These are phyloP conservation scores for Lycium ferocissimum DNA, from an alignment of 257 asterid species.

Conservation along the genomic window DNA sequence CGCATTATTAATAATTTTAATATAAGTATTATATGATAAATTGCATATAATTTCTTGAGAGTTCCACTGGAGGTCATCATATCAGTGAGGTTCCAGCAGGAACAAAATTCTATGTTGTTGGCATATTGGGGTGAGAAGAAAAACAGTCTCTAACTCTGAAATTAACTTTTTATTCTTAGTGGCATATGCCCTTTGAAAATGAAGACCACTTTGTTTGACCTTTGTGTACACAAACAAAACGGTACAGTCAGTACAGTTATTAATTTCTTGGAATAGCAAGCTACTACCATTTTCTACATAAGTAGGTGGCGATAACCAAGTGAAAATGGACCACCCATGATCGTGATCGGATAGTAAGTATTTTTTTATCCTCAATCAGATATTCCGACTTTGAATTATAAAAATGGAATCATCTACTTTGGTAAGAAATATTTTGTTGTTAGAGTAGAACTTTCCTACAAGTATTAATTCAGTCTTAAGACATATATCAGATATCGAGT, in stretches of 20 bases:
- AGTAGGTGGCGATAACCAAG: not conserved
- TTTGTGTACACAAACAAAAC: not conserved
- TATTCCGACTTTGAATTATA: fast-evolving
- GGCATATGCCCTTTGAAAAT: constrained; percentile 10
- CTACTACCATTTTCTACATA: not conserved
- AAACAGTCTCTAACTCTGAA: constrained; percentile 3
- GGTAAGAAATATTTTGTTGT: not conserved
- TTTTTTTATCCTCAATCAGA: fast-evolving
- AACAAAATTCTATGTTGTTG: constrained; percentile 30
- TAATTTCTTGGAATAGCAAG: not conserved
- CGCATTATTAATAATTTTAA: not conserved
- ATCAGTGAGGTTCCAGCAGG: constrained; percentile 16
- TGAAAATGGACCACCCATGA: not conserved
- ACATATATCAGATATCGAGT: not conserved
- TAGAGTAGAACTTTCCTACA: fast-evolving
- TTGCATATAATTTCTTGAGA: constrained; percentile 7
- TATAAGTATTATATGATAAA: not conserved
- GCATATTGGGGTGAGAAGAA: constrained; percentile 26
- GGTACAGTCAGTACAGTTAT: constrained; percentile 4
- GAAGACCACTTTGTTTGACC: constrained; percentile 24
- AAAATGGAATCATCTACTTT: not conserved
- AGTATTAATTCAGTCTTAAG: not conserved
- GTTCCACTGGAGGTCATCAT: constrained; percentile 24
- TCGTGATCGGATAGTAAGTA: fast-evolving
- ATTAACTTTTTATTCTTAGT: not conserved